These are phyloP conservation scores for Pythium utonaiense DNA, from an alignment of 352 stramenopile genomes.

Conservation along the genomic window DNA sequence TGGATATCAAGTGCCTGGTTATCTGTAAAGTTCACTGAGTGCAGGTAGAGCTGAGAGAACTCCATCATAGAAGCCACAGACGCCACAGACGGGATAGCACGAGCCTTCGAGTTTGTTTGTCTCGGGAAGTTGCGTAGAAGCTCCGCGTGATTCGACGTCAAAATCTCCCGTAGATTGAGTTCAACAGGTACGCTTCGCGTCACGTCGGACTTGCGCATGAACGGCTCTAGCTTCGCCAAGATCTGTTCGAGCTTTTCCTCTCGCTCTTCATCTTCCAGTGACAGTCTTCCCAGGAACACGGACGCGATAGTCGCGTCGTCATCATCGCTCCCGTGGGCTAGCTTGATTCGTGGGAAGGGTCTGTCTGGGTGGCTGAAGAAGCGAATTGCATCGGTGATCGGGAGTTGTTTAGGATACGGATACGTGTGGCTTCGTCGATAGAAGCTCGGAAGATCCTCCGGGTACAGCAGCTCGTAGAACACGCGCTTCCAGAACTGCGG, in stretches of 20 bases:
- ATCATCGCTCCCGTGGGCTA: no score
- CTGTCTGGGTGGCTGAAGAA: neutral
- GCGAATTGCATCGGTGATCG: neutral
- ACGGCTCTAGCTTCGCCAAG: neutral
- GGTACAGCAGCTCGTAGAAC: slow-evolving; percentile 1
- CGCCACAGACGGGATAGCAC: no score
- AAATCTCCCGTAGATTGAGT: no score
- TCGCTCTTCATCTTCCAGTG: neutral
- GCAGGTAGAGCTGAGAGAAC: no score
- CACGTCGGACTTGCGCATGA: neutral
- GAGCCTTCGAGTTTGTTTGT: neutral
- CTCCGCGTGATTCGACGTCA: no score
- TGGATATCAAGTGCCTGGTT: no score
- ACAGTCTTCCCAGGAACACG: neutral
- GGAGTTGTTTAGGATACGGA: no score
- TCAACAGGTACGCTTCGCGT: no score
- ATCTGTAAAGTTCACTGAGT: no score
- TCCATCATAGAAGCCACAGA: neutral
- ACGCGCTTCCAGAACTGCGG: slow-evolving; percentile 8
- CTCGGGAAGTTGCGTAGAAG: neutral
- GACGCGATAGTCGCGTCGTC: no score
- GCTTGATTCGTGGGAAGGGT: neutral
- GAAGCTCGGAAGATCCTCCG: neutral
- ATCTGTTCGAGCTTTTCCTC: neutral
- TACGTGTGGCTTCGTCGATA: no score